A percentile compares a stretch with the other conserved stretches of the same genome.
These are phyloP conservation scores for Sanghuangporus weigelae DNA, from an alignment of 1,284 basidiomycete species.

Conservation along the genomic window DNA sequence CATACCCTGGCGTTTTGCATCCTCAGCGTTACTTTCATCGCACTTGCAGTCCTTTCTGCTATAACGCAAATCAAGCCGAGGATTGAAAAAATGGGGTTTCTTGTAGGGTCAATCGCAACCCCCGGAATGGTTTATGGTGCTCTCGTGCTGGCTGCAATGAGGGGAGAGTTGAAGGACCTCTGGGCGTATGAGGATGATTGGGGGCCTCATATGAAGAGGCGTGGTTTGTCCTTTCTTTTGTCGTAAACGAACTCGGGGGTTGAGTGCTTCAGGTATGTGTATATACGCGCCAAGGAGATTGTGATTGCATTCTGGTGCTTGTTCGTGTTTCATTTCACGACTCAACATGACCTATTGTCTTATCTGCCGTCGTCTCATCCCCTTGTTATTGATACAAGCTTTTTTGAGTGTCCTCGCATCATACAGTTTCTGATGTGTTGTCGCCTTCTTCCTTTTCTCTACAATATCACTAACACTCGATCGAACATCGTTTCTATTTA, in stretches of 20 bases:
- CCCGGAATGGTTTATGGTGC: neutral
- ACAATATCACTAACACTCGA: no score
- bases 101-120: neutral
- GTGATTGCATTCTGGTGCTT: no score
- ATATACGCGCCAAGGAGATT: no score
- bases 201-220: constrained; percentile 44
- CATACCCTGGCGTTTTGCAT: neutral
- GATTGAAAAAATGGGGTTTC: neutral
- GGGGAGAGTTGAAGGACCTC: constrained; percentile 77
- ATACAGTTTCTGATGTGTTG: no score
- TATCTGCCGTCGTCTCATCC: no score
- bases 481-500: no score
- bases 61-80: neutral
- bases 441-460: no score
- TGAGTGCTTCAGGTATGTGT: no score
- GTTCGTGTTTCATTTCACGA: no score
- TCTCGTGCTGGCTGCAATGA: neutral
- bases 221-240: neutral
- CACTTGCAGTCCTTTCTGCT: neutral
- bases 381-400: no score
- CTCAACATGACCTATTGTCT: no score
- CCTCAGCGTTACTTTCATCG: neutral
- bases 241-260: neutral
- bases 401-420: no score
- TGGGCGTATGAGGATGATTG: constrained; percentile 90